Evolutionary conservation across 805 yeast species (phyloP).

Genomic region (Torulaspora microellipsoides): DNA sequence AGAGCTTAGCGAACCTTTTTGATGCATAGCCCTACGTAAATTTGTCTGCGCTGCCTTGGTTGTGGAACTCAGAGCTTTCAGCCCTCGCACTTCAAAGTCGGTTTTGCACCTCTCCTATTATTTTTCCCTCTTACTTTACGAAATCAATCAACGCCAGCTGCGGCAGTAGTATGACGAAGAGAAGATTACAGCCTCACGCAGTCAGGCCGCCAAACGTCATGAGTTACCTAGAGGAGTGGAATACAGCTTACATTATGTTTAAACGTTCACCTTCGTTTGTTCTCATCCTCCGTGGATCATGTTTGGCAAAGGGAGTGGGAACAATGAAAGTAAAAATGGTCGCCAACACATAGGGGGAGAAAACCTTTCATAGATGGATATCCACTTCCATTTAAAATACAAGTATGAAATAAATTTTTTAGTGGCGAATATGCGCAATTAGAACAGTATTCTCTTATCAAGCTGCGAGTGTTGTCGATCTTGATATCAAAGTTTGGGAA

Average conservation of each 20-base stretch:
- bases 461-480: neutral
- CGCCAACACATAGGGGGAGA: neutral
- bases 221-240: neutral
- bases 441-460: neutral
- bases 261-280: neutral
- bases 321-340: neutral
- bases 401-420: neutral
- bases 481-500: neutral
- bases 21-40: neutral
- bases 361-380: neutral
- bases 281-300: neutral
- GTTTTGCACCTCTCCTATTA: neutral
- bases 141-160: neutral
- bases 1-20: neutral
- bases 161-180: neutral
- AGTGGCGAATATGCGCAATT: neutral
- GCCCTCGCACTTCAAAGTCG: neutral
- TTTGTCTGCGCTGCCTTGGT: neutral
- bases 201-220: neutral
- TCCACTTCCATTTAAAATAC: neutral
- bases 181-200: neutral
- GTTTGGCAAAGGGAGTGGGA: neutral
- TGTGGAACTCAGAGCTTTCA: conserved; percentile 44
- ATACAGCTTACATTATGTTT: neutral
- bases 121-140: neutral